Conservation (phyloP, 2,329 filamentous ascomycete genomes). For the Penicillium fuscoglaucum region DNA sequence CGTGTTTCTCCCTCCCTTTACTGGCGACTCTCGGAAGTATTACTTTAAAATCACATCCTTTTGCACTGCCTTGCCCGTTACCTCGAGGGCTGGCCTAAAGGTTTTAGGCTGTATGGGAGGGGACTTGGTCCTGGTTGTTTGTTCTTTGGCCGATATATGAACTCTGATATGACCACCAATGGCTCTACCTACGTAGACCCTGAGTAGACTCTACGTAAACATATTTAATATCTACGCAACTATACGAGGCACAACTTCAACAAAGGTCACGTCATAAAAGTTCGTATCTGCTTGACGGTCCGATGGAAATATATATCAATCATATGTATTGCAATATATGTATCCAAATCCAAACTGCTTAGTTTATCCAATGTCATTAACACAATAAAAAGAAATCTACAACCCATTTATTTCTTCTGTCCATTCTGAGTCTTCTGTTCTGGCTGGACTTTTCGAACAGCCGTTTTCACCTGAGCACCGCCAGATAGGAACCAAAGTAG, state of each 20-base stretch:
- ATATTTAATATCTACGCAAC: not conserved
- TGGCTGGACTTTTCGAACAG: not conserved
- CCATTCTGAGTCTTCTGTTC: not conserved
- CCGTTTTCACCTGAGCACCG: not conserved
- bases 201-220: not conserved
- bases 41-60: conserved; percentile 22
- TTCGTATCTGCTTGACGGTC: not conserved
- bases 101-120: conserved; percentile 5
- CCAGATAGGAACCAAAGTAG: conserved; percentile 21
- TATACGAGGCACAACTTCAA: not conserved
- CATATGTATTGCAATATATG: not conserved
- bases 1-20: conserved; percentile 22
- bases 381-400: not conserved
- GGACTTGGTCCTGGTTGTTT: conserved; percentile 8
- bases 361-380: not conserved
- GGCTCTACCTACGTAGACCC: not conserved
- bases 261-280: not conserved
- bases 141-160: conserved; percentile 12
- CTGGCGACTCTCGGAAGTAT: conserved; percentile 29
- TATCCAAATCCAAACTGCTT: not conserved
- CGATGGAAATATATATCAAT: not conserved
- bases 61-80: conserved; percentile 15
- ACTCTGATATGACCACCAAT: conserved; percentile 15
- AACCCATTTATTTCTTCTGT: not conserved
- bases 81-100: not conserved